Evolutionary conservation across 768 basidiomycete species (phyloP), one percentile per base, ranked within the genome.

Genomic region (Pulveroboletus sp.): DNA sequence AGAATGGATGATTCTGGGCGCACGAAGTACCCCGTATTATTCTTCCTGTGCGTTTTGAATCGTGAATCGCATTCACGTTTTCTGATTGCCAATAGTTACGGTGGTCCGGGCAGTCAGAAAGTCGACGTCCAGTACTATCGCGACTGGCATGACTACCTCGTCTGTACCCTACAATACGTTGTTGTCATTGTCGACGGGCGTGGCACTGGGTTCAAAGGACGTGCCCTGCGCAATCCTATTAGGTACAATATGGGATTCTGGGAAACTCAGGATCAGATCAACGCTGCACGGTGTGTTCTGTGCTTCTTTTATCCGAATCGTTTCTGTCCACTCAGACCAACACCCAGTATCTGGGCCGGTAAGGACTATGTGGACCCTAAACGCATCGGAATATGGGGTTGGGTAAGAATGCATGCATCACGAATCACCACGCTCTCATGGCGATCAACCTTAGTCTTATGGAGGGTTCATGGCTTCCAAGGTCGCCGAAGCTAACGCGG

Each of bases 401-500:
- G 96, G 95, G 91, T 93, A 54, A 64, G 87, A 71, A 12, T 6
- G 42, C 27, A 9, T 47, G 29, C 29, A 19, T 11, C 4, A 16
- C 41, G n/a, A 48, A 31, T 30, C 5, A 16, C 37, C 26, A 12
- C 17, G 34, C 23, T 36, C 57, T 51, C 16, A 58, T 40, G 16
- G 17, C 7, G 38, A 13, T 22, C 27, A 9, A 32, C 26, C 24
- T 13, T 58, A 94, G 94, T 93, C 89, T 9, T 97, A 93, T 60
- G 95, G 95, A 10, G 95, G 96, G 0, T 99, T 92, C 70, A 90
- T 98, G 87, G 87, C 88, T 47, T 81, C 86, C 50, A 98, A 98
- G 64, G 83, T 95, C 5, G 80, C 89, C 12, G 96, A 99, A 71
- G 86, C 90, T 5, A 77, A 90, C 63, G 93, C 89, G 14, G 86